Evolutionary conservation across 805 yeast genomes (phyloP), one percentile per base, ranked within the genome.

Genomic region (Kodamaea fukazawae): DNA sequence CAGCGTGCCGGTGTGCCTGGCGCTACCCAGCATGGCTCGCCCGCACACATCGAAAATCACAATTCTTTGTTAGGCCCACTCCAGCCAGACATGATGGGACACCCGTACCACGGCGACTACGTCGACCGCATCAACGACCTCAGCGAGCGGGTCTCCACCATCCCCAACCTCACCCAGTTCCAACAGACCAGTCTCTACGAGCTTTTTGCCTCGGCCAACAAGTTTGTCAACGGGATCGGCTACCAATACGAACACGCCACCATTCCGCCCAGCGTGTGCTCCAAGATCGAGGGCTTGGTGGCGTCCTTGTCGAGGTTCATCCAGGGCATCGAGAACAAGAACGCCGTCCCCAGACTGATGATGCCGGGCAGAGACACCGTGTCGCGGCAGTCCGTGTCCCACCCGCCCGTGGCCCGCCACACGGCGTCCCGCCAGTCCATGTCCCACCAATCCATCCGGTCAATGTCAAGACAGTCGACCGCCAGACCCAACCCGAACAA

Each of bases 301-400:
- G 29, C 12, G 12, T 29, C 33, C 34, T 38, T n/a, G 35, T 34
- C 29, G 6, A 35, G 28, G 35, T 30, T 38, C 11, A 28, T 38
- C 20, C 36, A 30, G 11, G 15, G 15, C 7, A 27, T 27, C 5
- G 30, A 27, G 15, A 13, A 6, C 13, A 27, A 20, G 8, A 20
- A 20, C 23, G 23, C 23, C 7, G 23, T 20, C 23, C 23, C 23
- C 23, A 20, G 23, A 20, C 23, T 6, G 23, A 42, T 45, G 25
- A 42, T 45, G 25, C 47, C 43, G 29, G 46, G 42, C 28, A 17
- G 43, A 14, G 12, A 40, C 20, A 14, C 44, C 16, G 46, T 38
- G 28, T 29, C 42, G 22, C 45, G 47, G 16, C 50, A 48, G 9
- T 44, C 53, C n/a, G 30, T 44, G 3, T 46, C 53, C 25, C 25